phyloP scores from a whole-genome alignment of 768 basidiomycete genomes.

The Austroboletus eburneus region DNA sequence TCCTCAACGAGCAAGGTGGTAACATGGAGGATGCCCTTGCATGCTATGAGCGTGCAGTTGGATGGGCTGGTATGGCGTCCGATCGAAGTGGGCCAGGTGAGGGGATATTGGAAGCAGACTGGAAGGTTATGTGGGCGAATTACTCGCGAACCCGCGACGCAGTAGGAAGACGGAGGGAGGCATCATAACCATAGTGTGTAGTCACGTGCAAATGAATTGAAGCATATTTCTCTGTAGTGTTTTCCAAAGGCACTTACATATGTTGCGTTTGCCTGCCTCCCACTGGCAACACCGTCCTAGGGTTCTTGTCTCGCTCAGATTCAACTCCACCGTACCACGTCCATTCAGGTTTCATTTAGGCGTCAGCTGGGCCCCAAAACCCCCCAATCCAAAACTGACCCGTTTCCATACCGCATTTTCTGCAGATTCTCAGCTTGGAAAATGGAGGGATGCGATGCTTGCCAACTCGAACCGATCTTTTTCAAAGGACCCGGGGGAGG shows the following conservation, averaged over 20 bases:
- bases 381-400: conserved; percentile 38
- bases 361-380: conserved; percentile 75
- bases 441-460: conserved; percentile 68
- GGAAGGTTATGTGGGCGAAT: conserved; percentile 57
- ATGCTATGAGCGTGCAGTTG: conserved; percentile 67
- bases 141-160: conserved; percentile 47
- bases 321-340: conserved; percentile 29
- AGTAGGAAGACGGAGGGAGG: not conserved
- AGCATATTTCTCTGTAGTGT: not conserved
- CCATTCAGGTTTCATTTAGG: conserved; percentile 76
- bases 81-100: conserved; percentile 43
- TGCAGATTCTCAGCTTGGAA: conserved; percentile 51
- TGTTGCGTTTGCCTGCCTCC: conserved; percentile 12
- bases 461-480: conserved; percentile 37
- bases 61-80: conserved; percentile 54
- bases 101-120: conserved; percentile 55
- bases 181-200: not conserved
- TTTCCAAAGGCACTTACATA: not conserved
- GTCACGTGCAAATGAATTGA: conserved; percentile 19
- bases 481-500: conserved; percentile 48
- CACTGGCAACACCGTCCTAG: not conserved
- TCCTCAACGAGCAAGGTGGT: conserved; percentile 48
- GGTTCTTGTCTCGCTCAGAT: conserved; percentile 5
- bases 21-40: conserved; percentile 42
- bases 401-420: conserved; percentile 49